Evolutionary conservation across 2,329 filamentous ascomycete species (phyloP).

Genomic region (Alternaria consortialis): DNA sequence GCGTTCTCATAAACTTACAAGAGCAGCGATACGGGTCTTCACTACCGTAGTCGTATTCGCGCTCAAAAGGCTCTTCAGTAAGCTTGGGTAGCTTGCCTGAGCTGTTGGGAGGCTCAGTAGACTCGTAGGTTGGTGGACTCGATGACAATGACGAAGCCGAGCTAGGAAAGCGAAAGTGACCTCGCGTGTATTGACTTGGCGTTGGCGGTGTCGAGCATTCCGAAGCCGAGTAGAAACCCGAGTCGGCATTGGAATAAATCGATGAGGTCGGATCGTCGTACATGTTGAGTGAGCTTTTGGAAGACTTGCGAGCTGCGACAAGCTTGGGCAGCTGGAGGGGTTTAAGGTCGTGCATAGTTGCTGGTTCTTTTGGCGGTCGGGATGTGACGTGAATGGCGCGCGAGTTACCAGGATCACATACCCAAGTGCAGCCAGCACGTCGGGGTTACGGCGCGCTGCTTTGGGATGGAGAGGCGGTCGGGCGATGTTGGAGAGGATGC

Average conservation of each 20-base stretch:
- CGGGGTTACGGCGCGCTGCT: slow-evolving; percentile 29
- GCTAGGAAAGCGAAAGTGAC: slow-evolving; percentile 73
- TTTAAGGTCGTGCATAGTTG: slow-evolving; percentile 51
- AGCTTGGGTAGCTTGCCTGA: slow-evolving; percentile 80
- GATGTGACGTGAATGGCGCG: slow-evolving; percentile 40
- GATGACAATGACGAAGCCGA: slow-evolving; percentile 80
- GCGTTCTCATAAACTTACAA: slow-evolving; percentile 66
- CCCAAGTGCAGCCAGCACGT: slow-evolving; percentile 35
- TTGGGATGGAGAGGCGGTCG: slow-evolving; percentile 42
- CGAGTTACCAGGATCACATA: slow-evolving; percentile 48
- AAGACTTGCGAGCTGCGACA: slow-evolving; percentile 49
- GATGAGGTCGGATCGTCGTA: slow-evolving; percentile 43
- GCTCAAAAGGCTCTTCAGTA: slow-evolving; percentile 80
- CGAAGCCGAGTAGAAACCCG: slow-evolving; percentile 63
- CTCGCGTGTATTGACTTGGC: slow-evolving; percentile 71
- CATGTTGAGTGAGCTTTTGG: slow-evolving; percentile 47
- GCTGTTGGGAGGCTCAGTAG: slow-evolving; percentile 65
- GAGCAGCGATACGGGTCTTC: slow-evolving; percentile 66
- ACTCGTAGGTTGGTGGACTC: slow-evolving; percentile 60
- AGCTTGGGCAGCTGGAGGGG: slow-evolving; percentile 51
- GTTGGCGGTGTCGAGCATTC: slow-evolving; percentile 75
- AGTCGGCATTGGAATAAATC: slow-evolving; percentile 47
- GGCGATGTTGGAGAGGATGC: slow-evolving; percentile 46
- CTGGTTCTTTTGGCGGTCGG: slow-evolving; percentile 25
- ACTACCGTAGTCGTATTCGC: slow-evolving; percentile 67